Evolutionary conservation across 176 grass and related monocot genomes (phyloP).

Genomic region (Oryza officinalis): DNA sequence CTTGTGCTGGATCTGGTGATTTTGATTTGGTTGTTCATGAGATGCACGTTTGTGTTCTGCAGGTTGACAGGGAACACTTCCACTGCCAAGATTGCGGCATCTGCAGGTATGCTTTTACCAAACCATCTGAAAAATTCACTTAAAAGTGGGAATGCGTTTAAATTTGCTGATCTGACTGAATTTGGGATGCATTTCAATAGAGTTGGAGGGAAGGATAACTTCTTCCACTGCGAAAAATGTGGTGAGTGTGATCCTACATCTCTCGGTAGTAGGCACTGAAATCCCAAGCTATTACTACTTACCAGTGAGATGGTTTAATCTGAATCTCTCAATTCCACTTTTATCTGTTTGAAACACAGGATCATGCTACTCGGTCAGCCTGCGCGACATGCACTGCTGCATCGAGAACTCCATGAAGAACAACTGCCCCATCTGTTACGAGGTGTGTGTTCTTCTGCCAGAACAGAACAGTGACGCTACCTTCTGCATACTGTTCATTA

Average conservation of each 20-base stretch:
- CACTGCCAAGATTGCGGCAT: constrained; percentile 88
- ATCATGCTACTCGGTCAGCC: constrained; percentile 72
- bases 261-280: neutral
- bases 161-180: constrained; percentile 18
- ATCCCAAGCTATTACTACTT: neutral
- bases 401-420: constrained; percentile 91
- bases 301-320: neutral
- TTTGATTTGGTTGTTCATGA: constrained; percentile 5
- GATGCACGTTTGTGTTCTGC: neutral
- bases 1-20: neutral
- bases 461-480: neutral
- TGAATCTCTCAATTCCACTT: neutral
- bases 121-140: neutral
- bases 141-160: neutral
- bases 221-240: constrained; percentile 89
- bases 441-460: constrained; percentile 46
- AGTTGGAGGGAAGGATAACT: constrained; percentile 77
- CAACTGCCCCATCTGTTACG: constrained; percentile 89
- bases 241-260: constrained; percentile 49
- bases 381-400: constrained; percentile 70
- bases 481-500: neutral
- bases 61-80: constrained; percentile 76
- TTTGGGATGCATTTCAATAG: constrained; percentile 37
- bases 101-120: constrained; percentile 59
- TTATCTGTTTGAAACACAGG: constrained; percentile 29